Evolutionary conservation across 2,329 filamentous ascomycete species (phyloP), one percentile per base, ranked within the genome.

Genomic region (Paracoccidioides brasiliensis): DNA sequence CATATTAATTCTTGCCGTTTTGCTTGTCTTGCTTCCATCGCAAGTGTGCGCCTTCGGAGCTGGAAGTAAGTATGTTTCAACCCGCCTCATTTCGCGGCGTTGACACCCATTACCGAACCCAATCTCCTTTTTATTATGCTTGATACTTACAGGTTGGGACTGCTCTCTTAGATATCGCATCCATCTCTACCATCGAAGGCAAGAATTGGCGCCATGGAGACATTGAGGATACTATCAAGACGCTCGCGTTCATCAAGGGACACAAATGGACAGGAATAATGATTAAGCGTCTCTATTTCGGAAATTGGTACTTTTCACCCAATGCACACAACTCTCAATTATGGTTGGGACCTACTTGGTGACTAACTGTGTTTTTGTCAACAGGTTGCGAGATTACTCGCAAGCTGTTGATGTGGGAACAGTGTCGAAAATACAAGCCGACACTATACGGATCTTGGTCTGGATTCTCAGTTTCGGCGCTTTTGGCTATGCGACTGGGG

Each of bases 251-350:
- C 64, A 78, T 91, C 56, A 79, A 85, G 60, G 87, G 87, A 56
- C 88, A 90, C 67, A 91, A 91, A 74, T 93, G 88, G 88, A 87
- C 85, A 1, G 82, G 82, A 12, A 83, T 87, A 76, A 81, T 87
- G 72, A 78, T 91, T 54, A 85, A 86, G 71, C 79, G 86, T 55
- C 84, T 84, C 35, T 91, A 90, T 72, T 91, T 91, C 74, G 87
- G 88, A 43, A 93, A 93, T 70, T 93, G 88, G 87, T 52, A 52
- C 15, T 49, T 30, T 35, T 1, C n/a, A 3, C 6, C 14, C 45
- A 35, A 15, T 15, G 32, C 30, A 14, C 35, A 32, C n/a, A 15
- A 15, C 37, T 49, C 3, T 22, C 22, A 15, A 49, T 9, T 4
- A 7, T 28, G 32, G 30, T 32, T 32, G n/a, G 33, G 22, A 38